These are phyloP conservation scores for Tetrahymena malaccensis DNA, from an alignment of 73 alveolate species.

Conservation along the genomic window DNA sequence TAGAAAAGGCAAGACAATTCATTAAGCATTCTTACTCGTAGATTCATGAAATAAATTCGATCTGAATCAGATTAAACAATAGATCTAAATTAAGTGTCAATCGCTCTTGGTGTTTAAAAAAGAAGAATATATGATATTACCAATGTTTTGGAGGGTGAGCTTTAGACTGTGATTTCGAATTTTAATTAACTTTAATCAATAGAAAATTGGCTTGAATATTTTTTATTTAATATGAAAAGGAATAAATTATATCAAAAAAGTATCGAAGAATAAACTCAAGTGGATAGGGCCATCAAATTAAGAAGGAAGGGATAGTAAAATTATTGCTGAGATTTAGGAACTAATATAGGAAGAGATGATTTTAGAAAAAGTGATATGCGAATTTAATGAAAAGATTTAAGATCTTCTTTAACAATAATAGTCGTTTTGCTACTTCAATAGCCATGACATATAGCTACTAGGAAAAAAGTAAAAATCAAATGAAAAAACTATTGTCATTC, in stretches of 20 bases:
- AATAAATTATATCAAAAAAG: neutral
- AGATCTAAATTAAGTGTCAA: neutral
- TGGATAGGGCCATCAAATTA: neutral
- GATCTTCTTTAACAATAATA: neutral
- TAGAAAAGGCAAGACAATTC: neutral
- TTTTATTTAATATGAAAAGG: neutral
- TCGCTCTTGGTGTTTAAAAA: neutral
- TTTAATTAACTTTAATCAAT: no score
- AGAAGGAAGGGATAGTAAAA: neutral
- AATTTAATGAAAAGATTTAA: neutral
- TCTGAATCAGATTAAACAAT: neutral
- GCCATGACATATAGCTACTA: neutral
- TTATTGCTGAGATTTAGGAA: neutral
- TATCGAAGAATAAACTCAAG: neutral
- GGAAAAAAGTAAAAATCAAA: neutral
- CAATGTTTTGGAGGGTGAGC: neutral
- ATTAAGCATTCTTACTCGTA: neutral
- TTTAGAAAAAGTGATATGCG: neutral
- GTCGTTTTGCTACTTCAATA: neutral
- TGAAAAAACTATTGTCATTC: neutral
- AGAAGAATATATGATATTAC: conserved; percentile 18
- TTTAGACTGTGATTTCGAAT: no score
- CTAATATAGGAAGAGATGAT: neutral
- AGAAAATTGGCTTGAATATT: no score
- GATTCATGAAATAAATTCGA: neutral